Evolutionary conservation across 2,329 filamentous ascomycete species (phyloP), one percentile per base, ranked within the genome.

Genomic region (Westerdykella sp.): DNA sequence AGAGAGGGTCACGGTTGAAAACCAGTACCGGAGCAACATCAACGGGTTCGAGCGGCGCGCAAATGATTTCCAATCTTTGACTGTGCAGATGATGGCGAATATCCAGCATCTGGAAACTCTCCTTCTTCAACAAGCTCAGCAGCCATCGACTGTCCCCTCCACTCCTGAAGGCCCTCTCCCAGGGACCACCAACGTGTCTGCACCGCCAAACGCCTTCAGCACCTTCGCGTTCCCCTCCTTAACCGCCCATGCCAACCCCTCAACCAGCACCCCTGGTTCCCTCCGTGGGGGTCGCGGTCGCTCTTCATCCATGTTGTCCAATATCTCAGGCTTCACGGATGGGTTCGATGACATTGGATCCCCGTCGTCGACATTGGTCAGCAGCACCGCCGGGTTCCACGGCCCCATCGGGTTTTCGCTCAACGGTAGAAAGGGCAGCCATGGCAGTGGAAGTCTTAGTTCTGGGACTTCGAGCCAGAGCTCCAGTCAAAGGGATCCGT

Each of bases 91-190:
- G 41, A 43, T 64, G 43, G 59, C 66, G 48, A 63, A 63, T 13
- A 58, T 62, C 22, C 59, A 65, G 44, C 63, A 68, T 23, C 60
- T 64, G 39, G 71, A 73, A 44, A 59, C 63, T 18, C 57, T 69
- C 14, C 55, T 68, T 37, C 63, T 68, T 34, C 65, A 70, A 51
- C 65, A 70, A 46, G 50, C 51, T 39, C 59, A 63, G 21, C 59
- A 62, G 39, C 52, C 56, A 36, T 51, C 58, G 56, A 69, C 69
- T 21, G 66, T 70, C 34, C 71, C 71, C 25, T 67, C 68, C 0
- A 81, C 78, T n/a, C 79, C 79, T n/a, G 79, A 82, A 63, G 77
- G 76, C 22, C 71, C 73, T 25, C 63, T 81, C 12, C 76, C 78
- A 18, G 76, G 76, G 43, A 77, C 76, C 9, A 70, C 45, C 56